Evolutionary conservation across 352 stramenopile genomes (phyloP).

Genomic region (Pythium oligandrum): DNA sequence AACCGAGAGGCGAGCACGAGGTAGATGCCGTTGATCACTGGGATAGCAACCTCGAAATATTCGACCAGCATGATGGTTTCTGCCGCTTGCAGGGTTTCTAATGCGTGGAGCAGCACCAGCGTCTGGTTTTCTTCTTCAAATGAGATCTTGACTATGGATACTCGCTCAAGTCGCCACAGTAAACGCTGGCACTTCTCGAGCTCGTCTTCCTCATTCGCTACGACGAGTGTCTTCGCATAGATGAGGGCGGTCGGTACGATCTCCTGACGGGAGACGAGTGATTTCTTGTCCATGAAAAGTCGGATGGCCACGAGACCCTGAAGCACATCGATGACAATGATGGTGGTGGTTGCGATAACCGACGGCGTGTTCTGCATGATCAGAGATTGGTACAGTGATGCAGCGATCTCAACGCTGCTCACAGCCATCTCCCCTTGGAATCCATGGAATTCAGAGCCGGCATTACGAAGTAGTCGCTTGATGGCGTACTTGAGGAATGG

Average conservation of each 20-base stretch:
- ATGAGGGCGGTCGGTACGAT: background rate
- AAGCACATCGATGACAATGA: constrained; percentile 1
- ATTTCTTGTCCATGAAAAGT: background rate
- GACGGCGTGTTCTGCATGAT: constrained; percentile 1
- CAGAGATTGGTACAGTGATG: constrained; percentile 4
- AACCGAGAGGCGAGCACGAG: background rate
- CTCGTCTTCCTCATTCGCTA: background rate
- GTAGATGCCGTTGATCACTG: constrained; percentile 3
- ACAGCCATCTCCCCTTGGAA: constrained; percentile 1
- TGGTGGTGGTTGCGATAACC: background rate
- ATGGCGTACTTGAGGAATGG: constrained; percentile 1
- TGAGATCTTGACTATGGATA: no score
- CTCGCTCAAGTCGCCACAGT: no score
- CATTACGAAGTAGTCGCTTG: background rate
- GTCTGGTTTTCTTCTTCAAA: no score
- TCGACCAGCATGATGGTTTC: constrained; percentile 4
- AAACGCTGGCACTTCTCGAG: no score
- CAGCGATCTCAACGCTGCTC: background rate
- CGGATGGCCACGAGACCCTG: constrained; percentile 1
- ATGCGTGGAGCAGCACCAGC: background rate
- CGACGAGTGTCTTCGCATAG: no score
- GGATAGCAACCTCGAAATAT: constrained; percentile 4
- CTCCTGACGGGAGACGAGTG: background rate
- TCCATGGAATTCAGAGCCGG: background rate
- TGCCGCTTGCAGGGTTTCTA: constrained; percentile 3